Base-by-base conservation (phyloP, 1,284 basidiomycete genomes). In the Mycena sp. region DNA sequence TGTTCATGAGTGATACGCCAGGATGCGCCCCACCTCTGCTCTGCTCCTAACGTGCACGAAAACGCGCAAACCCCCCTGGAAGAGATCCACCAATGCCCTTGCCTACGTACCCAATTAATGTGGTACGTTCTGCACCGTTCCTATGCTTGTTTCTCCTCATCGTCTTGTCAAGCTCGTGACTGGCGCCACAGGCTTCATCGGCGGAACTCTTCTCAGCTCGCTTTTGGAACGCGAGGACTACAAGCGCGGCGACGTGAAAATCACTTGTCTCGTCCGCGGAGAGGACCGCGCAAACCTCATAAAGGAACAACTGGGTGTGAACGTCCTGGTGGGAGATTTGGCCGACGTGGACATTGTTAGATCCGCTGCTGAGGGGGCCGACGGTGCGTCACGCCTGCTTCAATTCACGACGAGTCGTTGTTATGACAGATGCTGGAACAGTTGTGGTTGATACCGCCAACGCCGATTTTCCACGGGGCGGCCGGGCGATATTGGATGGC, bases 381-480 rank as follows among this genome's bases (percentile, higher is more conserved):
- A 69, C 25, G 43, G 67, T 69, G 38, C 17, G 65, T 56, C 19
- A 5, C 10, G 4, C 4, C 17, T 60, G 12, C 21, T 29, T 17
- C 2, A 5, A 44, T 35, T 7, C n/a, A 41, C 6, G 11, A 10
- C 26, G 25, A 11, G 4, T 25, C 16, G 21, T 11, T 2, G 17
- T 11, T 25, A 32, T 16, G 4, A 30, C 53, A 52, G 32, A 51
- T 25, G 3, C 2, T 25, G 7, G 0, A 12, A 4, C 58, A 69
- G 68, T 69, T 6, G 53, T 69, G 17, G 25, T 69, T 10, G 40
- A 69, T 25, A 64, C 68, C n/a, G 68, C 68, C 5, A 63, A 69
- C 25, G 66, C 68, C 1, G 68, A 69, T 41, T 54, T 57, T 35
- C 68, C 68, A 2, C 58, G 26, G 35, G 56, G 57, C 14, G 51